Percentiles rank a stretch among this genome's conserved stretches.
These are phyloP conservation scores for Buddleja alternifolia DNA, from an alignment of 257 asterid species.

Conservation along the genomic window DNA sequence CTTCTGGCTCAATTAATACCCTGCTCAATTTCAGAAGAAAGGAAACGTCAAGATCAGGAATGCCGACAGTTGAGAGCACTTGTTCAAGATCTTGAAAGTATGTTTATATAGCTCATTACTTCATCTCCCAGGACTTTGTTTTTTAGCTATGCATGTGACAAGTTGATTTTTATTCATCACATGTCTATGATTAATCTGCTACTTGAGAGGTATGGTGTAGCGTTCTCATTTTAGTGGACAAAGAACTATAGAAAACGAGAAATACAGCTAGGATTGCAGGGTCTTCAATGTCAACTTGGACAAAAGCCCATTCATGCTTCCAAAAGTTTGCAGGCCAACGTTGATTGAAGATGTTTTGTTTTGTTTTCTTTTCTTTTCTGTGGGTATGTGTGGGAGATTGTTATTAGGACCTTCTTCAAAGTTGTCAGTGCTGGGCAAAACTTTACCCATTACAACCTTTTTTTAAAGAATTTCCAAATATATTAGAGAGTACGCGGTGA, in stretches of 20 bases:
- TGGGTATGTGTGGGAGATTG: neutral
- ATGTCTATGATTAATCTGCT: conserved; percentile 7
- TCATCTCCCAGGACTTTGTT: conserved; percentile 18
- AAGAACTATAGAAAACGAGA: neutral
- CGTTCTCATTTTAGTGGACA: neutral
- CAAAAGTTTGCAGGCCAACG: neutral
- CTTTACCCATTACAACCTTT: neutral
- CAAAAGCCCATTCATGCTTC: neutral
- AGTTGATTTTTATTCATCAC: neutral
- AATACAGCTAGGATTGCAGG: too few relatives aligned
- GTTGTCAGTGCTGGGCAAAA: too few relatives aligned
- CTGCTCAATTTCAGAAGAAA: conserved; percentile 67
- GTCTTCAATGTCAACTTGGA: neutral
- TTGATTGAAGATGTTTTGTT: neutral
- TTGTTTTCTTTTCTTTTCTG: too few relatives aligned
- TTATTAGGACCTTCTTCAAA: neutral
- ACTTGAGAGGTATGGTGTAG: neutral
- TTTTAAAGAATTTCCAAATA: neutral
- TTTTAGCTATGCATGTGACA: conserved; percentile 19
- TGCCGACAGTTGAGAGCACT: conserved; percentile 80
- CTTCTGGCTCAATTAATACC: conserved; percentile 26
- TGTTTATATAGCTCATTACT: conserved; percentile 35
- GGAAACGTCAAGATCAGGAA: conserved; percentile 66
- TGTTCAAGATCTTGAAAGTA: conserved; percentile 90
- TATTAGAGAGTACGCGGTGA: neutral